Evolutionary conservation across 495 filamentous ascomycete species (phyloP), one percentile per base, ranked within the genome.

Genomic region (Neurospora sp.): DNA sequence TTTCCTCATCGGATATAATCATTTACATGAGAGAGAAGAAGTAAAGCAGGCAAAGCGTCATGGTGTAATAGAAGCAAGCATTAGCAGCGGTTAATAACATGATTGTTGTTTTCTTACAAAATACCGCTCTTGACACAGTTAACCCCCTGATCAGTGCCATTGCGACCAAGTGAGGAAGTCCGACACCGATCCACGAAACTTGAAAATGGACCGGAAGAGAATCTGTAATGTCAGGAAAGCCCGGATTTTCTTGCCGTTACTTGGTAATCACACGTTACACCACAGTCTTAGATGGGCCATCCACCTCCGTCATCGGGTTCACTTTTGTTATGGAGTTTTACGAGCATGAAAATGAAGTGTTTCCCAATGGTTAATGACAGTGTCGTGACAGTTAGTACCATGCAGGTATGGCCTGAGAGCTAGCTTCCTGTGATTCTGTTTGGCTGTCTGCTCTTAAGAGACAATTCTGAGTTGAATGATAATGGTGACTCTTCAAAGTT

Each of bases 41-140:
- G 37, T 1, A 22, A 69, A 72, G 22, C 31, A 31, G n/a, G 10
- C 38, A 37, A 72, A 39, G 20, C 31, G 44, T n/a, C 18, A 59
- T 16, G 39, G 22, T 38, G 38, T 39, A 69, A 27, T 39, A 68
- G 40, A 73, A 73, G 39, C 38, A 35, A 39, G 42, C 8, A 71
- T 72, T 75, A 71, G 74, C 74, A 61, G 53, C 53, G 53, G 53
- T 61, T 31, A 61, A 61, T 61, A 12, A 31, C 22, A 31, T 61
- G 5, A 27, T 61, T 61, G 22, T 61, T 61, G 47, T 59, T 59
- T 16, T 59, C 47, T 7, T 59, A 59, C 3, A 53, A 44, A 35
- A 35, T 35, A 35, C 31, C 31, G 31, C 31, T 31, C 31, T 39
- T 9, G 10, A 9, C 39, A 39, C 39, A 39, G 8, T 10, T 39